Conservation (phyloP, 1,139 yeast genomes). For the Pichia cactophila region DNA sequence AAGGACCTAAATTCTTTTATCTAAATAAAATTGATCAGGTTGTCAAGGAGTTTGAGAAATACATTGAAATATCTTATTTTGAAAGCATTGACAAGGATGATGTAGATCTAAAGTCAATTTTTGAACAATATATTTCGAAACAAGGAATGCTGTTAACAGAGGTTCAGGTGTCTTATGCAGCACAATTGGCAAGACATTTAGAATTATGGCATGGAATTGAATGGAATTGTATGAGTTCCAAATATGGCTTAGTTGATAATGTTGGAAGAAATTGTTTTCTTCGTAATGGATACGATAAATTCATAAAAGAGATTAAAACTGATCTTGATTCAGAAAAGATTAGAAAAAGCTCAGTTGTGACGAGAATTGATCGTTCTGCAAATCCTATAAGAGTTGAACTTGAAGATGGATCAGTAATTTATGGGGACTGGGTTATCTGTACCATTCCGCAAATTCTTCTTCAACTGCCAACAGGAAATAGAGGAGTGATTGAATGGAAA, state of each 20-base stretch:
- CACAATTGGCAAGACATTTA: constrained; percentile 39
- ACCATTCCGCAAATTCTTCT: constrained; percentile 73
- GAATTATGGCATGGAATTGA: constrained; percentile 79
- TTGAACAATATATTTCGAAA: constrained; percentile 36
- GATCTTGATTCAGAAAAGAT: constrained; percentile 37
- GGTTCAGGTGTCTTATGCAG: constrained; percentile 44
- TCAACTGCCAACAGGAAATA: constrained; percentile 27
- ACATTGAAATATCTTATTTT: constrained; percentile 46
- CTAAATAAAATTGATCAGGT: constrained; percentile 36
- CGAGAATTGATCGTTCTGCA: constrained; percentile 28
- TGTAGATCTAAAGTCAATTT: constrained; percentile 42
- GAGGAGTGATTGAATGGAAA: constrained; percentile 46
- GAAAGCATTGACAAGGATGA: constrained; percentile 43
- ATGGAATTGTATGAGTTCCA: constrained; percentile 60
- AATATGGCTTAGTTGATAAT: constrained; percentile 56
- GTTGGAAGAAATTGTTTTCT: constrained; percentile 71
- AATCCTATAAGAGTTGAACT: constrained; percentile 23
- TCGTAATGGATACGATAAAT: constrained; percentile 46
- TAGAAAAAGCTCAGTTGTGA: constrained; percentile 40
- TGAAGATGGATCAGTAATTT: constrained; percentile 24
- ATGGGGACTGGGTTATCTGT: constrained; percentile 51
- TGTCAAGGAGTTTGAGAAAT: constrained; percentile 52
- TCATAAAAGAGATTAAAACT: constrained; percentile 39
- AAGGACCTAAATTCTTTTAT: constrained; percentile 23
- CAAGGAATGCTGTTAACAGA: constrained; percentile 42